Percentiles rank a stretch among this genome's conserved stretches.
Evolutionary conservation across 1,284 basidiomycete species (phyloP).

Genomic region (Ceratobasidium papillatum): DNA sequence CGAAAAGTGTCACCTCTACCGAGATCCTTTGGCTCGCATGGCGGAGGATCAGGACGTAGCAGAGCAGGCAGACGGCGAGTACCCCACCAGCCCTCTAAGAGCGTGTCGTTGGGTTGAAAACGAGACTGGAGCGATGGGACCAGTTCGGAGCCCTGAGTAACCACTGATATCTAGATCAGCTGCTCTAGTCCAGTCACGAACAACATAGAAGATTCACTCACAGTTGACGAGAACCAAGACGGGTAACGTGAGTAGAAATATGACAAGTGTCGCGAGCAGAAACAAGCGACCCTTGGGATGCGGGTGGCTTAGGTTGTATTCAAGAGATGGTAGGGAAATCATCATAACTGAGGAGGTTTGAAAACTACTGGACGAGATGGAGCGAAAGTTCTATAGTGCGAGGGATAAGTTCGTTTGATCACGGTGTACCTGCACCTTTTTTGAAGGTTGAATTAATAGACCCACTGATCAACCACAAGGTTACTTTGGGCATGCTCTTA

Average conservation of each 20-base stretch:
- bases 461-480: too few relatives aligned
- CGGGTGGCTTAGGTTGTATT: conserved; percentile 9
- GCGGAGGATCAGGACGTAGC: not conserved
- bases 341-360: too few relatives aligned
- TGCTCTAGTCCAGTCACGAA: not conserved
- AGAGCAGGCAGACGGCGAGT: not conserved
- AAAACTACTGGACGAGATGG: too few relatives aligned
- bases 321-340: not conserved
- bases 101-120: not conserved
- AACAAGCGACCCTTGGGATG: not conserved
- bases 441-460: too few relatives aligned
- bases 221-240: conserved; percentile 9
- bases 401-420: too few relatives aligned
- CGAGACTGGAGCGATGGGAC: conserved; percentile 14
- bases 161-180: not conserved
- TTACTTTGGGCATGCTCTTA: too few relatives aligned
- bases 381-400: not conserved
- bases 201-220: not conserved
- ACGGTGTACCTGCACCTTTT: too few relatives aligned
- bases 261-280: not conserved
- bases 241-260: not conserved
- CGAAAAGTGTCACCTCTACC: conserved; percentile 25
- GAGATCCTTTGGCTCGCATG: conserved; percentile 14
- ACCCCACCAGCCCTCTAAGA: not conserved
- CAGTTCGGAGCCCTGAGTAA: conserved; percentile 4